Conservation (phyloP, 2,329 filamentous ascomycete species). For the Pyrenophora tritici-repentis region DNA sequence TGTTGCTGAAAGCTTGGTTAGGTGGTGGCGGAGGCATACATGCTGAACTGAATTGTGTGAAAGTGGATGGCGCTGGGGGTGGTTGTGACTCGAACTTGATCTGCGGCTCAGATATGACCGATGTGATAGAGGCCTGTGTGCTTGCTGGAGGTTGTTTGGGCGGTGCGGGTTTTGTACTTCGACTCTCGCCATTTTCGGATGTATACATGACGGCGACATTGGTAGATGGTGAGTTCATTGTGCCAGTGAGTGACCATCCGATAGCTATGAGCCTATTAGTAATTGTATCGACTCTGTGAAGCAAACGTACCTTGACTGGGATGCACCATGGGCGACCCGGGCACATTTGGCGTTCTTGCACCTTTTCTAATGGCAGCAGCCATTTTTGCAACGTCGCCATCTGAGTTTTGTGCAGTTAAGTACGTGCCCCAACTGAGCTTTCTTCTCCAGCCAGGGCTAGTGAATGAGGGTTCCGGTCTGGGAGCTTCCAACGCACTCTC, state of each 20-base stretch:
- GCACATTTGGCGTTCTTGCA: constrained; percentile 35
- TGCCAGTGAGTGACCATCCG: constrained; percentile 86
- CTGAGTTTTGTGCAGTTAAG: constrained; percentile 40
- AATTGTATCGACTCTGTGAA: neutral
- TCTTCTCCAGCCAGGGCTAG: constrained; percentile 57
- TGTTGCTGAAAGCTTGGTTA: constrained; percentile 26
- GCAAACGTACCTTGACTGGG: constrained; percentile 54
- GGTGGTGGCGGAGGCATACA: constrained; percentile 45
- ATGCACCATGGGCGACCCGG: constrained; percentile 55
- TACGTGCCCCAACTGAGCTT: constrained; percentile 53
- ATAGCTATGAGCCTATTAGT: constrained; percentile 57
- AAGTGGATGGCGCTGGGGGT: constrained; percentile 30
- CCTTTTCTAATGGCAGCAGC: constrained; percentile 40
- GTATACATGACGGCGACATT: constrained; percentile 83
- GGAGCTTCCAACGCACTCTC: constrained; percentile 68
- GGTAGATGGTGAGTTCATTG: constrained; percentile 81
- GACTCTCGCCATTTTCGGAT: constrained; percentile 48
- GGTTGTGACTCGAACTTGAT: constrained; percentile 35
- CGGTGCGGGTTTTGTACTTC: constrained; percentile 25
- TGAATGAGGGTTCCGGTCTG: constrained; percentile 56
- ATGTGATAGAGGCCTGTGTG: constrained; percentile 38
- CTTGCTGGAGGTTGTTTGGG: constrained; percentile 28
- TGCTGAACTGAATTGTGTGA: constrained; percentile 31
- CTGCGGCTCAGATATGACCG: constrained; percentile 34
- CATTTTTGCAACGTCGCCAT: constrained; percentile 38